A percentile compares a stretch with the other conserved stretches of the same genome.
Evolutionary conservation across 108 stramenopile species (phyloP).

Genomic region (Heterococcus sp.): DNA sequence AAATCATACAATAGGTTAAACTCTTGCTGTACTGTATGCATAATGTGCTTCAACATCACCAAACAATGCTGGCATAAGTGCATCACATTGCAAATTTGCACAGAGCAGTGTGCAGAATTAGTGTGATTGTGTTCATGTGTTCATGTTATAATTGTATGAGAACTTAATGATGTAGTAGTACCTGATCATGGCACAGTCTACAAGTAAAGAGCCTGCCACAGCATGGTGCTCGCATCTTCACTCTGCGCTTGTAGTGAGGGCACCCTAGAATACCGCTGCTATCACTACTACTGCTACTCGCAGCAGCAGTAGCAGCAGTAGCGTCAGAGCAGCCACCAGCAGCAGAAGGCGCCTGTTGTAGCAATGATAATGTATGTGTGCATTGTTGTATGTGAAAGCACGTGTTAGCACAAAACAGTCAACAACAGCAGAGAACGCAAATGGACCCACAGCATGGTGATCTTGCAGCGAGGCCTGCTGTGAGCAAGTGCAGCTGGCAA

Average conservation of each 20-base stretch:
- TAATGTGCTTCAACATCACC: not conserved
- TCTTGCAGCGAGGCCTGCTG: too few relatives aligned
- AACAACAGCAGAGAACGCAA: too few relatives aligned
- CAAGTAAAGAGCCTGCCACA: constrained; percentile 84
- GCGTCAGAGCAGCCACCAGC: not conserved
- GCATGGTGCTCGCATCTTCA: constrained; percentile 80
- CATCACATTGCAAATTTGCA: not conserved
- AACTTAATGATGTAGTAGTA: not conserved
- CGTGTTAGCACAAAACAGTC: too few relatives aligned
- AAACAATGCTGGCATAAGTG: not conserved
- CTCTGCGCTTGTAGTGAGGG: constrained; percentile 78
- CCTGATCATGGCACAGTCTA: constrained; percentile 87
- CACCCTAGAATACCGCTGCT: constrained; percentile 64
- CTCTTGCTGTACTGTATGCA: not conserved
- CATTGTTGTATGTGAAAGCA: too few relatives aligned
- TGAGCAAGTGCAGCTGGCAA: too few relatives aligned
- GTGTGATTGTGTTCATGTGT: not conserved
- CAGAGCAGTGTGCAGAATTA: not conserved
- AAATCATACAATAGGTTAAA: not conserved
- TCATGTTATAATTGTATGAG: not conserved
- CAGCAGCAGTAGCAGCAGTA: too few relatives aligned
- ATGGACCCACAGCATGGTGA: too few relatives aligned
- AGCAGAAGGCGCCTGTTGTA: not conserved
- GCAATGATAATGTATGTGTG: too few relatives aligned
- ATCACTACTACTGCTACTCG: too few relatives aligned